phyloP scores from a whole-genome alignment of 176 grass and related monocot genomes.

The Carex cristatella region DNA sequence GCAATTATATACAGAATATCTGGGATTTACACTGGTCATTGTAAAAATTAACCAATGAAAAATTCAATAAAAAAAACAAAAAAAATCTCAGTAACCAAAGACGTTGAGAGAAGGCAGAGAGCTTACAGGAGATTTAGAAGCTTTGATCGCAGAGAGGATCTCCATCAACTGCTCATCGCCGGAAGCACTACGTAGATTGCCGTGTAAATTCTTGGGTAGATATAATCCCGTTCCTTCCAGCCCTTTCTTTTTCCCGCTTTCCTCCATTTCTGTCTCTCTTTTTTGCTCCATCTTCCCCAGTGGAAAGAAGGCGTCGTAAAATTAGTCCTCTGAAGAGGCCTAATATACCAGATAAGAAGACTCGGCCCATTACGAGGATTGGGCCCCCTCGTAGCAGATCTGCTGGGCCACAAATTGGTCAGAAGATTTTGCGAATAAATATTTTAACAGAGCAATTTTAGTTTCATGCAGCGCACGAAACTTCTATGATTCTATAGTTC shows the following conservation, averaged over 20 bases:
- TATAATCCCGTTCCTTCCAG: constrained; percentile 27
- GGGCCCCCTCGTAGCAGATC: background rate
- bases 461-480: too few relatives aligned
- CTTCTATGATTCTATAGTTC: too few relatives aligned
- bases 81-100: background rate
- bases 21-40: background rate
- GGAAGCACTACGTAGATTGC: constrained; percentile 39
- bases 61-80: background rate
- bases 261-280: constrained; percentile 19
- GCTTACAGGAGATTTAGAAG: constrained; percentile 57
- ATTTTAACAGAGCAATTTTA: too few relatives aligned
- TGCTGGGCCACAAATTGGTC: background rate
- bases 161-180: constrained; percentile 52
- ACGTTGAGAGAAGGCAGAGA: background rate
- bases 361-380: background rate
- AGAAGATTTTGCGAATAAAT: background rate
- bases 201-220: constrained; percentile 30
- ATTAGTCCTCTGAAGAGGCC: background rate
- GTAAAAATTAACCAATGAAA: background rate
- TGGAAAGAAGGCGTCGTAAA: background rate
- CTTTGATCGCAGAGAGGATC: constrained; percentile 50
- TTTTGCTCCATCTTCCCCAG: constrained; percentile 22
- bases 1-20: background rate
- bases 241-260: constrained; percentile 25
- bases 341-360: background rate